Percentiles rank a stretch among this genome's conserved stretches.
These are phyloP conservation scores for Rhododendron vialii DNA, from an alignment of 148 eudicot genomes.

Conservation along the genomic window DNA sequence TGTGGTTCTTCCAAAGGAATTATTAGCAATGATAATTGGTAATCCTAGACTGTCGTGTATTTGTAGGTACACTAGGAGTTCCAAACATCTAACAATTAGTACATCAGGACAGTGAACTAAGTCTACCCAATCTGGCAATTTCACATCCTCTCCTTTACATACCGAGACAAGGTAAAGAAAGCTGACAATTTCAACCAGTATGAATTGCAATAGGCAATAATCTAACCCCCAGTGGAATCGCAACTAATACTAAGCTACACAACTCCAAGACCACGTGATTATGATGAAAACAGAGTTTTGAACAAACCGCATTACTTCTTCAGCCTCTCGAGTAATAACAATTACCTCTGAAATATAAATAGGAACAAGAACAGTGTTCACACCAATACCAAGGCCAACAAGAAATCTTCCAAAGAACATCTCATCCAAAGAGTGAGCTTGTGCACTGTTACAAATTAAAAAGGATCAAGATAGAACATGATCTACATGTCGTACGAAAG, in stretches of 20 bases:
- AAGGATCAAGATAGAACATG: background rate
- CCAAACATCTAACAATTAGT: background rate
- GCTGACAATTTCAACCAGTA: background rate
- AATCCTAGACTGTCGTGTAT: background rate
- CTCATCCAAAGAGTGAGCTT: slow-evolving; percentile 70
- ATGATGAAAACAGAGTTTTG: background rate
- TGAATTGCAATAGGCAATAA: background rate
- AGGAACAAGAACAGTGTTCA: slow-evolving; percentile 79
- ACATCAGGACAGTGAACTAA: background rate
- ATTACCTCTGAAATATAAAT: slow-evolving; percentile 84
- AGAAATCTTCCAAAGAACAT: slow-evolving; percentile 77
- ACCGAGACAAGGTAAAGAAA: background rate
- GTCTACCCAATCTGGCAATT: background rate
- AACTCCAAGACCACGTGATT: background rate
- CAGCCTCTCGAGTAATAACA: background rate
- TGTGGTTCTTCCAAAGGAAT: background rate
- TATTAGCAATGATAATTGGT: background rate
- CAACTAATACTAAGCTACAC: background rate
- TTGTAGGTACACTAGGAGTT: background rate
- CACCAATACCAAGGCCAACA: slow-evolving; percentile 85
- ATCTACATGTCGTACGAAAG: background rate
- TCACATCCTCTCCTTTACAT: background rate
- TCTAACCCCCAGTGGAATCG: background rate
- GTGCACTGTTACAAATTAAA: slow-evolving; percentile 47
- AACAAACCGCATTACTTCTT: background rate